Base-by-base conservation (phyloP, 805 yeast species). In the Candida glaebosa region DNA sequence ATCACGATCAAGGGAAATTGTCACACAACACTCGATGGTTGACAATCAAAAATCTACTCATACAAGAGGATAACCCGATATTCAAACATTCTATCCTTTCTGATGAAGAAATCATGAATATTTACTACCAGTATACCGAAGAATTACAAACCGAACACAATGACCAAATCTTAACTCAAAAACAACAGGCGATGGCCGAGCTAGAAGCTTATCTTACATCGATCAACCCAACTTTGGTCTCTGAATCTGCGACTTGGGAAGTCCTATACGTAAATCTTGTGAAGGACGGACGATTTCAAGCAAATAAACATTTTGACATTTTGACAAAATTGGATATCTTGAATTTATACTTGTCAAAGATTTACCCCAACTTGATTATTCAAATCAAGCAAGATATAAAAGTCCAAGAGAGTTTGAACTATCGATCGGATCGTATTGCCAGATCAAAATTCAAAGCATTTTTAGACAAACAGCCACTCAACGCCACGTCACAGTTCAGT, bases 11-110 rank as follows among this genome's bases (percentile, higher is more conserved):
- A 17, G 61, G 65, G 0, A 63, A 70, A n/a, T 62, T 86, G 19
- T 66, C 67, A 15, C 72, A 76, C 47, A 75, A 70, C 41, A 78
- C 91, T 0, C 63, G 85, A 31, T 87, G 95, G 95, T 51, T 57
- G 24, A 75, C 82, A 0, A 67, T 77, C 0, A 78, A 73, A 43
- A 63, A 63, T n/a, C 28, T 49, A 15, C 40, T 74, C 41, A 74
- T 85, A 3, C 58, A 66, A 3, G 80, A 82, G 42, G 93, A 69
- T n/a, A 67, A 86, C 52, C 81, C 88, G 0, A 75, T 83, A 5
- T 83, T 79, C 54, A 73, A 70, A 42, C 81, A 78, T 54, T 69
- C 87, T 1, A 70, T 79, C 15, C 69, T 81, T 7, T 73, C 81
- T 17, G 87, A 81, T 38, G 64, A 64, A 20, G 74, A 82, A 39